phyloP scores from a whole-genome alignment of 495 filamentous ascomycete genomes.

The Tricharina praecox region DNA sequence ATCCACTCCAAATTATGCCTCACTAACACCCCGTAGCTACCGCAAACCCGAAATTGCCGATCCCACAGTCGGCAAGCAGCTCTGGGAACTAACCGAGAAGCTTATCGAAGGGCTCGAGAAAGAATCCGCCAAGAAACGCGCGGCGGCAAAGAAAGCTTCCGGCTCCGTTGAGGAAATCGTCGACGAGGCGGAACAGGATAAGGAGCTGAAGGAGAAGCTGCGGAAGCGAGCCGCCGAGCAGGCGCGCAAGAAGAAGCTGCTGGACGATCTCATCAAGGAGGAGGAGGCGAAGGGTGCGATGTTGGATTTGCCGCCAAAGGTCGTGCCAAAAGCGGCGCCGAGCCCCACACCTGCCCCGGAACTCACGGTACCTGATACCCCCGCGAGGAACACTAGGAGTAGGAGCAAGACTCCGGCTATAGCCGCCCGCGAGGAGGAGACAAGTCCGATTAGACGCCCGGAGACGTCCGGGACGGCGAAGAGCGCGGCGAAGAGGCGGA shows the following conservation, averaged over 20 bases:
- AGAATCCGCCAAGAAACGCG: conserved; percentile 50
- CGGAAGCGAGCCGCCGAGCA: conserved; percentile 17
- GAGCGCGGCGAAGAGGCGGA: no score
- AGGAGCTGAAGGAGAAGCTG: conserved; percentile 10
- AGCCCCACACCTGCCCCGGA: background rate
- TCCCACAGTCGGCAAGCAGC: conserved; percentile 56
- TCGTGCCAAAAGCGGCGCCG: background rate
- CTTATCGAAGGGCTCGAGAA: conserved; percentile 72
- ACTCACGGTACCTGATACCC: conserved; percentile 11
- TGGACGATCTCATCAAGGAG: conserved; percentile 16
- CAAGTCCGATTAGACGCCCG: no score
- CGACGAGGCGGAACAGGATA: conserved; percentile 6
- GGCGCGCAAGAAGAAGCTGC: conserved; percentile 11
- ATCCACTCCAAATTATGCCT: background rate
- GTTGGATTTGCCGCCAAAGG: conserved; percentile 3
- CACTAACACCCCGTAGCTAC: conserved; percentile 14
- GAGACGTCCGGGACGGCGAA: no score
- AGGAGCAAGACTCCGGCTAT: conserved; percentile 9
- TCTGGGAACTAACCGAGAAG: conserved; percentile 80
- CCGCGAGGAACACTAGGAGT: conserved; percentile 24
- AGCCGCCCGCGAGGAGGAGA: no score
- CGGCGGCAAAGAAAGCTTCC: conserved; percentile 47
- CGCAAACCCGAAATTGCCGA: conserved; percentile 54
- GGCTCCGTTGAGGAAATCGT: conserved; percentile 27
- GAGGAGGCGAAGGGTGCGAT: conserved; percentile 7